Evolutionary conservation across 257 asterid species (phyloP).

Genomic region (Rhazya stricta): DNA sequence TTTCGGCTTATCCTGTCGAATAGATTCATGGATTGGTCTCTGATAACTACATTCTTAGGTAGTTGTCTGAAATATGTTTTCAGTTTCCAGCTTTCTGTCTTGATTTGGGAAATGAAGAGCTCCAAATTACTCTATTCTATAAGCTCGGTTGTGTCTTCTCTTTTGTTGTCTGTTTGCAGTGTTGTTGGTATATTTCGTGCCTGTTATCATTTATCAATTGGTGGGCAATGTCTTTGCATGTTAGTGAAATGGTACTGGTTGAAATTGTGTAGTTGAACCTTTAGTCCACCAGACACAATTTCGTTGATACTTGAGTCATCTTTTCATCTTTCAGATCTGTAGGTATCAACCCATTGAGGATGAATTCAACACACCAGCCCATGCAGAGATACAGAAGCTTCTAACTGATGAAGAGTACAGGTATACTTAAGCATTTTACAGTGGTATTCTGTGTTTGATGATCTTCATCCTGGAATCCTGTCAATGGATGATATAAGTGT

Average conservation of each 20-base stretch:
- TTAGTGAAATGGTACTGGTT: not conserved
- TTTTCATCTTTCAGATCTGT: slow-evolving; percentile 53
- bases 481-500: not conserved
- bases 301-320: not conserved
- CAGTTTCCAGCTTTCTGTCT: not conserved
- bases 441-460: not conserved
- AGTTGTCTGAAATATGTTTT: not conserved
- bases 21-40: not conserved
- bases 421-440: slow-evolving; percentile 26
- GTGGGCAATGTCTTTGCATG: not conserved
- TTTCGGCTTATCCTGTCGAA: not conserved
- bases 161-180: not conserved
- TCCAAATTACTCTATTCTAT: not conserved
- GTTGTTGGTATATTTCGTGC: not conserved
- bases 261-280: not conserved
- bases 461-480: not conserved
- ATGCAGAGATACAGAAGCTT: slow-evolving; percentile 73
- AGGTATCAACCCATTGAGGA: slow-evolving; percentile 84
- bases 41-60: not conserved
- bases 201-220: not conserved
- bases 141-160: not conserved
- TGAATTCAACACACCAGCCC: slow-evolving; percentile 72
- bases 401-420: slow-evolving; percentile 83
- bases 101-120: not conserved
- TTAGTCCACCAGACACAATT: not conserved